Base-by-base conservation (phyloP, 176 grass and related monocot genomes). In the Guadua angustifolia region DNA sequence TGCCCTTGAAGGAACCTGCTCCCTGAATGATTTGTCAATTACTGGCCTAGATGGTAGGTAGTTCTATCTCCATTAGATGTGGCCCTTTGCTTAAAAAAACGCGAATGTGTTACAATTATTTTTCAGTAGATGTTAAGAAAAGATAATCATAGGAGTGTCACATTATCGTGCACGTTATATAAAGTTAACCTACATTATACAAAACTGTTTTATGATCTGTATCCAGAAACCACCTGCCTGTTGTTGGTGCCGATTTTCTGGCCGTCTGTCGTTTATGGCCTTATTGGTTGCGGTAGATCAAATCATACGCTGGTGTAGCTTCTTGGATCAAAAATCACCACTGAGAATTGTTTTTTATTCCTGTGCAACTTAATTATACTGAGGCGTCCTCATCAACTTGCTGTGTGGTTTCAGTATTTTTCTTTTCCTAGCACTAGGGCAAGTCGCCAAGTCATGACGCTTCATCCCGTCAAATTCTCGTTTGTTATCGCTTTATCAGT, bases 21-120 rank as follows among this genome's bases (percentile, higher is more conserved):
- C 84, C 33, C 8, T 89, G 58, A 89, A 92, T 52, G 83, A 63
- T 25, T 36, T 86, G 40, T 84, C 90, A 68, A 59, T 92, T 36
- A 86, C 87, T 24, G 11, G 13, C 4, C 26, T 73, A 40, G 74
- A 86, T 10, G 84, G 87, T 51, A 82, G 86, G 71, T 82, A 88
- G 77, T 74, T 52, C 16, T 43, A 63, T 53, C 10, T 46, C 38
- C 57, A 46, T 46, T 21, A 19, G 4, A 38, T 38, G 33, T 24
- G 29, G 17, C 36, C 70, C 76, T 77, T 46, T 61, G 21, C 44
- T 65, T 74, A 2, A 70, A 66, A 25, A 42, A 61, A 46, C 24
- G 55, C 69, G 10, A 51, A 22, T 39, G 60, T 4, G 1, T 36
- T 36, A 35, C 3, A 5, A 1, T 71, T 32, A 22, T 26, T 52